These are phyloP conservation scores for Calamus simplicifolius DNA, from an alignment of 176 grass and related monocot species.

Conservation along the genomic window DNA sequence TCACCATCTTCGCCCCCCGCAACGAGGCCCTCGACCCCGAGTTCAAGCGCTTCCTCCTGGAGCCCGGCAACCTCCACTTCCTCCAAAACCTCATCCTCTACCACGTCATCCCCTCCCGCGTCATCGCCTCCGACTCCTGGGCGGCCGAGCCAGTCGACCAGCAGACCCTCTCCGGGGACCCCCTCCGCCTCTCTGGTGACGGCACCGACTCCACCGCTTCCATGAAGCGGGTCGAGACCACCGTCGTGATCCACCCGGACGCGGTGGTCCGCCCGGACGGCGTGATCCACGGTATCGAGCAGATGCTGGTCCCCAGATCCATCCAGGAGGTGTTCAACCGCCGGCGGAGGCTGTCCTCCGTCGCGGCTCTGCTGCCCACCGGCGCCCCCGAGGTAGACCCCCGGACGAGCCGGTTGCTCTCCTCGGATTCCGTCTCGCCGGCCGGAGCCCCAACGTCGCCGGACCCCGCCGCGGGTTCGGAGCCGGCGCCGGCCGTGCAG, in stretches of 20 bases:
- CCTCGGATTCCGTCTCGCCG: constrained; percentile 31
- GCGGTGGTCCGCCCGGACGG: constrained; percentile 51
- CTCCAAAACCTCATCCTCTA: constrained; percentile 57
- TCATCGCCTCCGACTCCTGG: neutral
- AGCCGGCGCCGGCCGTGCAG: constrained; percentile 33
- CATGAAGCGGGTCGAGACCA: constrained; percentile 18
- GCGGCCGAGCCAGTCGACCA: constrained; percentile 2
- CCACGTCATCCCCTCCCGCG: constrained; percentile 53
- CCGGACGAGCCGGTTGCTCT: constrained; percentile 43
- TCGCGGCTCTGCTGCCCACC: constrained; percentile 43
- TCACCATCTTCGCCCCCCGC: constrained; percentile 68
- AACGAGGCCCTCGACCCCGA: constrained; percentile 78
- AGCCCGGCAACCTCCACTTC: constrained; percentile 57
- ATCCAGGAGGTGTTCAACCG: constrained; percentile 87
- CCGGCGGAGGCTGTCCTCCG: constrained; percentile 50
- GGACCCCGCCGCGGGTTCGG: constrained; percentile 14
- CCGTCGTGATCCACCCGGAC: constrained; percentile 26
- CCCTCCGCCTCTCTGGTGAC: constrained; percentile 16
- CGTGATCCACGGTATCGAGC: constrained; percentile 64
- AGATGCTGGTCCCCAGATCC: constrained; percentile 42
- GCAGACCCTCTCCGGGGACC: constrained; percentile 46
- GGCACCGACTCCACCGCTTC: neutral
- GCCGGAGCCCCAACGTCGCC: constrained; percentile 54
- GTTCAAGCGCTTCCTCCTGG: constrained; percentile 77
- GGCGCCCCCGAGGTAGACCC: constrained; percentile 67